Evolutionary conservation across 73 alveolate species (phyloP), one percentile per base, ranked within the genome.

Genomic region (Tetrahymena malaccensis): DNA sequence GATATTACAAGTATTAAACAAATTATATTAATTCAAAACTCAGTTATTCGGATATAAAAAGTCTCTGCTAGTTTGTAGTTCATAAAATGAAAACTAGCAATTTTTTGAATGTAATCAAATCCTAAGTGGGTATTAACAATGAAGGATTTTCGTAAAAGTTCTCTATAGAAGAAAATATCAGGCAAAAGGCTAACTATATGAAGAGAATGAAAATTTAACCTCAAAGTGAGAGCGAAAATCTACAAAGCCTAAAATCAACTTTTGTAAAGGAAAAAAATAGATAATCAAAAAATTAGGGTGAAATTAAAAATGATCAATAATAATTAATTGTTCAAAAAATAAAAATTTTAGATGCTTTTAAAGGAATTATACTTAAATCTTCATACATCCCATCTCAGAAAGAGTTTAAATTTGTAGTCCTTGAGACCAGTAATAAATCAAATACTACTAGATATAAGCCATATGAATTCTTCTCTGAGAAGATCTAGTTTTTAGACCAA

Each of bases 1-100:
- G 97, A 13, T 95, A 85, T 55, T 95, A 85, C 35, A 95, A 95
- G 40, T 95, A 57, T 10, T 85, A 95, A 93, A 95, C 97, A 17
- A 95, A 95, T 95, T 95, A 95, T 56, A 95, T 95, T 93, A 95
- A 95, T 35, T 85, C 95, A 34, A 95, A 95, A 55, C 55, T 95
- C 13, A 70, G 93, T 2, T 50, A 43, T 34, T 85, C 97, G 16
- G 97, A 95, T 27, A 95, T 95, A 8, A 50, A 43, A 16, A 85
- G 34, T 21, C 70, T 95, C 84, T 95, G 97, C 38, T 93, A 95
- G 27, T 95, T 85, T 55, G 44, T 95, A 10, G 94, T 94, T 27
- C 94, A 85, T 31, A 95, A 95, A 38, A 95, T 95, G 43, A 95
- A 95, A 27, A 85, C 97, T 1, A 35, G 94, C 17, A 95, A 95